Evolutionary conservation across 495 filamentous ascomycete genomes (phyloP), one percentile per base, ranked within the genome.

Genomic region (Rostrohypoxylon terebratum): DNA sequence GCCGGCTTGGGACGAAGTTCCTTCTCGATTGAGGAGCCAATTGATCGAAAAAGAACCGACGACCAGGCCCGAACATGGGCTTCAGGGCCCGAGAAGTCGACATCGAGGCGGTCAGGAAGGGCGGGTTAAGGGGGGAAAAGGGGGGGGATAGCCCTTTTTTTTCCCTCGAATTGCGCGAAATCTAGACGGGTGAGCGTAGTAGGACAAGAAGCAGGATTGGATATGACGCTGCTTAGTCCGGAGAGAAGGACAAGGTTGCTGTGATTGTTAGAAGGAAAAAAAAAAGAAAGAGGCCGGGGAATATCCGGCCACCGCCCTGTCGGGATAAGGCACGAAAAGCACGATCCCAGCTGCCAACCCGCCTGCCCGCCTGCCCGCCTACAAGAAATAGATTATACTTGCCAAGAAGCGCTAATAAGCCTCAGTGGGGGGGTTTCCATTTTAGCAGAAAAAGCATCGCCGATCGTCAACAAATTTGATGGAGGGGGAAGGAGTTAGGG

Each of bases 31-130:
- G 68, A 50, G 76, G 54, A 11, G 67, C 42, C 50, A 77, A 75
- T 73, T 76, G 76, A 58, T 77, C 76, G 59, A 75, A 63, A 50
- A 78, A 28, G 21, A 76, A 66, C 44, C 76, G 75, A 65, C 60
- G 67, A 60, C 76, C 50, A 67, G 72, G 57, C 74, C 76, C 76
- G 47, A 78, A 62, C 40, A 78, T 51, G 72, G 76, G 72, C 61
- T 66, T 77, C n/a, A 78, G 48, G 47, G 74, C 76, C 64, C 76
- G 63, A 64, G 74, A 47, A 14, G 74, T 69, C 69, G 76, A 77
- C 74, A 78, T 78, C 44, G 51, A 54, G 13, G 38, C 38, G 38
- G 38, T 42, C 9, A 28, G 51, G 53, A 58, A 28, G 28, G 34
- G 38, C 33, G 57, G 57, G 47, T 18, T 36, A 38, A 8, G n/a